Base-by-base conservation (phyloP, 2,329 filamentous ascomycete genomes). In the Cryoendolithus antarcticus region DNA sequence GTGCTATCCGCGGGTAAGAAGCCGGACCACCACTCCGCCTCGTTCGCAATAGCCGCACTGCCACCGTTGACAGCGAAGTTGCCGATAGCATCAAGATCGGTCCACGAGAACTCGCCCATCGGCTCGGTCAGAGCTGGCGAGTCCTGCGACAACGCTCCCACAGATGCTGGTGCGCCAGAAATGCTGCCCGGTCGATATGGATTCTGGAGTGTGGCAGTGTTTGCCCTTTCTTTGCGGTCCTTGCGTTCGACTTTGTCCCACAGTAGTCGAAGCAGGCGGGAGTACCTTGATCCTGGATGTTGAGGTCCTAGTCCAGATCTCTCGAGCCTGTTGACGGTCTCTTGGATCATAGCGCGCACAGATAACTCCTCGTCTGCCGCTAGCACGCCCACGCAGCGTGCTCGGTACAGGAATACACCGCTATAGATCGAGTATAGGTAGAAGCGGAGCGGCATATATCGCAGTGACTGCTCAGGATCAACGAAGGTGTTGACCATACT, bases 401-500 rank as follows among this genome's bases (percentile, higher is more conserved):
- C 66, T 21, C 65, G 62, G 48, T 69, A 69, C 7, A 69, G 54
- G 48, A 69, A 69, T 6, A 69, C 66, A 7, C 63, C 65, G 1
- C 63, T 62, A 41, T 69, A 68, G 21, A 69, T 63, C 4, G 66
- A 62, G 50, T 67, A 69, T 12, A 69, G 60, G 41, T 67, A 67
- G 51, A 66, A 69, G 2, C 65, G 58, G 2, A 69, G 47, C 1
- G 66, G 66, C 66, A 69, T 68, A 44, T 62, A 68, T 27, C 66
- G 61, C 1, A 69, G 53, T 1, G 59, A 56, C 44, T 61, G 62
- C 42, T 68, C 65, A 0, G 66, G 63, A 40, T 67, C 62, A 13
- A 69, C 65, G 40, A 67, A 69, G 35, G 64, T 68, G 51, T 68
- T 69, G 35, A 65, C 60, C 28, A 66, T 69, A n/a, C 62, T 67